Evolutionary conservation across 1,284 basidiomycete genomes (phyloP).

Genomic region (Schizophyllum amplum): DNA sequence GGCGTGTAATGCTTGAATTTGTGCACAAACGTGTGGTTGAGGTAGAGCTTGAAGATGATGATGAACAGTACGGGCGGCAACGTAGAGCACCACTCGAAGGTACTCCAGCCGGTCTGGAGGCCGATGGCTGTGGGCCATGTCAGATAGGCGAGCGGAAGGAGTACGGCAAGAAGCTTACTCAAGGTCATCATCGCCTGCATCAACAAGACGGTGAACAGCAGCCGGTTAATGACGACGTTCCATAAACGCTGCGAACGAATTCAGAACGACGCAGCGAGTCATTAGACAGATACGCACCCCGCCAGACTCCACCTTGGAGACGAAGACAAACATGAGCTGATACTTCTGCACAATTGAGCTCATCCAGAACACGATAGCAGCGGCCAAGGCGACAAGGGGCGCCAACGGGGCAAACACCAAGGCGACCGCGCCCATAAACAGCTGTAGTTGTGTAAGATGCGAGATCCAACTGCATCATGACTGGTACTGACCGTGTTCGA

Average conservation of each 20-base stretch:
- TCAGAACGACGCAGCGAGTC: neutral
- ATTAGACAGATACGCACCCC: conserved; percentile 49
- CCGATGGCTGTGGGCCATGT: conserved; percentile 60
- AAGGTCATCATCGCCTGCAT: conserved; percentile 85
- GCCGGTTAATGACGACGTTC: conserved; percentile 86
- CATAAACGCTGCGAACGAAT: conserved; percentile 61
- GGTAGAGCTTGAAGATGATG: conserved; percentile 75
- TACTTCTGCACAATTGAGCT: conserved; percentile 83
- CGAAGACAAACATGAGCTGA: conserved; percentile 88
- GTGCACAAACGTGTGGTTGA: conserved; percentile 59
- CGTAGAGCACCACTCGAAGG: conserved; percentile 61
- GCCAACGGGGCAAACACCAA: conserved; percentile 89
- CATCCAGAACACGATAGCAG: conserved; percentile 78
- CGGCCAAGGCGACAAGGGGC: conserved; percentile 73
- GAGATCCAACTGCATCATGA: conserved; percentile 2
- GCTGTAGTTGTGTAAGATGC: conserved; percentile 24
- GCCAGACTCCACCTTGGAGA: conserved; percentile 84
- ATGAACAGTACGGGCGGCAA: conserved; percentile 75
- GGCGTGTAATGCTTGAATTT: conserved; percentile 60
- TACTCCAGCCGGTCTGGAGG: conserved; percentile 69
- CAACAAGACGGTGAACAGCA: conserved; percentile 66
- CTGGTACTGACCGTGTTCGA: conserved; percentile 47
- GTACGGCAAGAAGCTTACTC: conserved; percentile 50
- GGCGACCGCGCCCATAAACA: conserved; percentile 84
- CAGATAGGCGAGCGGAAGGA: neutral